Evolutionary conservation across 495 filamentous ascomycete genomes (phyloP).

Genomic region (Xylaria flabelliformis): DNA sequence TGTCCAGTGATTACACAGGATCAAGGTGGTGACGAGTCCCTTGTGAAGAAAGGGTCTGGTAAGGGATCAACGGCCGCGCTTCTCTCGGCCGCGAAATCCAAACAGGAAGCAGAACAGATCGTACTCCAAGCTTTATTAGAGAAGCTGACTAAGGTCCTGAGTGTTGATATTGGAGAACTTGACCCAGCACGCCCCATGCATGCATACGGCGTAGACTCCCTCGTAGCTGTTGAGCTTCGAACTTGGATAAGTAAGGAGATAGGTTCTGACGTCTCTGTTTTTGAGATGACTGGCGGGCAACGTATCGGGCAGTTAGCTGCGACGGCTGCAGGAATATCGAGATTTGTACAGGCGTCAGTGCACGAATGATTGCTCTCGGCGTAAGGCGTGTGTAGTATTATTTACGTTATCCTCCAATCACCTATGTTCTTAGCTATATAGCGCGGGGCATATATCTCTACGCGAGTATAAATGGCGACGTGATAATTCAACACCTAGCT

Average conservation of each 20-base stretch:
- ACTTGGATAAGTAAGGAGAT: constrained; percentile 40
- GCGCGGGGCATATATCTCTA: neutral
- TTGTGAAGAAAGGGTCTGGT: neutral
- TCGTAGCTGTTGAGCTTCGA: constrained; percentile 47
- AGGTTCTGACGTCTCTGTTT: constrained; percentile 34
- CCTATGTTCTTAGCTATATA: neutral
- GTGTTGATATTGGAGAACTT: constrained; percentile 34
- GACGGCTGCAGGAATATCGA: neutral
- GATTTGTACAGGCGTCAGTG: neutral
- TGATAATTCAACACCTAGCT: neutral
- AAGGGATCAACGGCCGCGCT: neutral
- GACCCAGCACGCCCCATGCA: constrained; percentile 30
- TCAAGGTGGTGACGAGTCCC: neutral
- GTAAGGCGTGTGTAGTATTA: neutral
- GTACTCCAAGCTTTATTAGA: neutral
- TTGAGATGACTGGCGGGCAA: constrained; percentile 2
- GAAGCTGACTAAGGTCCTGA: neutral
- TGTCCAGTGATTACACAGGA: neutral
- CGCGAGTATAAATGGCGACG: neutral
- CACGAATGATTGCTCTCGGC: neutral
- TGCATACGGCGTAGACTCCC: constrained; percentile 46
- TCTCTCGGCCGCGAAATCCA: neutral
- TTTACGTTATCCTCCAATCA: neutral
- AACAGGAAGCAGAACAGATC: neutral
- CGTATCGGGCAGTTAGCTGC: neutral